These are phyloP conservation scores for Hypoxylon sp. DNA, from an alignment of 2,329 filamentous ascomycete genomes.

Conservation along the genomic window DNA sequence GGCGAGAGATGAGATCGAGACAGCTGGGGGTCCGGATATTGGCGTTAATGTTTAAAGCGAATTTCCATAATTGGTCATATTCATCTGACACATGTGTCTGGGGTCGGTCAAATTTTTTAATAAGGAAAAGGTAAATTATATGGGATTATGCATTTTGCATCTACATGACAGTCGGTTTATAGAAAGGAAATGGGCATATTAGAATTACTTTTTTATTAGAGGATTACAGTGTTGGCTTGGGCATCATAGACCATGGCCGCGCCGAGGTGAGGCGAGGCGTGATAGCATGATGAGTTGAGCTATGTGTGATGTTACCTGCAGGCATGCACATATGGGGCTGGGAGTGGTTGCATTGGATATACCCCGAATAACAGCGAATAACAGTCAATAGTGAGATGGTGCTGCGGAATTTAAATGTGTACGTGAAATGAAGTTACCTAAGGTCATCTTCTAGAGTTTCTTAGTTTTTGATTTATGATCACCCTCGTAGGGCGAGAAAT, in stretches of 20 bases:
- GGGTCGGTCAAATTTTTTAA: conserved; percentile 2
- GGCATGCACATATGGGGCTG: conserved; percentile 5
- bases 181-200: neutral
- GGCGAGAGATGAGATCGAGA: conserved; percentile 61
- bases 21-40: conserved; percentile 47
- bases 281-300: conserved; percentile 7
- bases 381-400: neutral
- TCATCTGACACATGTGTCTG: conserved; percentile 1
- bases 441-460: neutral
- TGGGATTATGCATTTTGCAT: conserved; percentile 16
- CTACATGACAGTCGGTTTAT: conserved; percentile 1
- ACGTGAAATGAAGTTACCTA: neutral
- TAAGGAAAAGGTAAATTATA: conserved; percentile 13
- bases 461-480: neutral
- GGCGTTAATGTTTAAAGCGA: conserved; percentile 39
- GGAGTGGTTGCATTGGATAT: conserved; percentile 26
- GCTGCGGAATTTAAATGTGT: neutral
- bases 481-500: conserved; percentile 11
- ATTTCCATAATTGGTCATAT: neutral
- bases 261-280: neutral
- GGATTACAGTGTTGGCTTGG: neutral
- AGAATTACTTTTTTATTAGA: neutral
- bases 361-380: conserved; percentile 23
- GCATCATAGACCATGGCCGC: neutral
- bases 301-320: conserved; percentile 22